These are phyloP conservation scores for Chrysanthemum lavandulifolium DNA, from an alignment of 129 eudicot species.

Conservation along the genomic window DNA sequence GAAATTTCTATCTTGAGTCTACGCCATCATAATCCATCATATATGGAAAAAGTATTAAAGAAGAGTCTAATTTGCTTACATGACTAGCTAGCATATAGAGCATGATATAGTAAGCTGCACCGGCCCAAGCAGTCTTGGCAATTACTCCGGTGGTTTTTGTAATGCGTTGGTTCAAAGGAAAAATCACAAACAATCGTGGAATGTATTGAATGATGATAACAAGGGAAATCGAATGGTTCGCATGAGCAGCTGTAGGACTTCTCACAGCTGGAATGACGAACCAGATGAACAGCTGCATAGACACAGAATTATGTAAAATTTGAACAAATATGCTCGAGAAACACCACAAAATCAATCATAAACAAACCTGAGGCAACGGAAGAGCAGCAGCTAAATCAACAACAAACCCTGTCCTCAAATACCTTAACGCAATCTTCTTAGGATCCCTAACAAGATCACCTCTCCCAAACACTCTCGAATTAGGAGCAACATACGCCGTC, in stretches of 20 bases:
- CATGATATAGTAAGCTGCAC: slow-evolving; percentile 82
- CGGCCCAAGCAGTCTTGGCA: slow-evolving; percentile 83
- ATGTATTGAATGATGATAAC: slow-evolving; percentile 77
- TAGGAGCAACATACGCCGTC: slow-evolving; percentile 61
- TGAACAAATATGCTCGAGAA: background rate
- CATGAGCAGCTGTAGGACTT: slow-evolving; percentile 41
- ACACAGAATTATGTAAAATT: background rate
- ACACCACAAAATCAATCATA: background rate
- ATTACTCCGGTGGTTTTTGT: slow-evolving; percentile 70
- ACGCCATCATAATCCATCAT: too few relatives aligned
- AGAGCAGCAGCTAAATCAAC: slow-evolving; percentile 84
- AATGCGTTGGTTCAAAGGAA: slow-evolving; percentile 72
- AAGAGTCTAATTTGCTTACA: slow-evolving; percentile 45
- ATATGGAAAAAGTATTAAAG: background rate
- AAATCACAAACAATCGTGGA: slow-evolving; percentile 68
- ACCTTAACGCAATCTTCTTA: slow-evolving; percentile 50
- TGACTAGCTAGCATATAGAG: slow-evolving; percentile 84
- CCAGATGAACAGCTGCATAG: slow-evolving; percentile 65
- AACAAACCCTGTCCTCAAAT: slow-evolving; percentile 48
- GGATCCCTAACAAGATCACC: slow-evolving; percentile 81
- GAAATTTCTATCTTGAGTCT: background rate
- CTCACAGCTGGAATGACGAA: slow-evolving; percentile 47
- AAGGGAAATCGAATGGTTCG: slow-evolving; percentile 60
- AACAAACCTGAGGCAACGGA: slow-evolving; percentile 80
- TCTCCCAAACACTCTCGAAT: slow-evolving; percentile 69